Percentiles rank a stretch among this genome's conserved stretches.
Conservation (phyloP, 306 rosid genomes). For the Cyamopsis tetragonoloba region DNA sequence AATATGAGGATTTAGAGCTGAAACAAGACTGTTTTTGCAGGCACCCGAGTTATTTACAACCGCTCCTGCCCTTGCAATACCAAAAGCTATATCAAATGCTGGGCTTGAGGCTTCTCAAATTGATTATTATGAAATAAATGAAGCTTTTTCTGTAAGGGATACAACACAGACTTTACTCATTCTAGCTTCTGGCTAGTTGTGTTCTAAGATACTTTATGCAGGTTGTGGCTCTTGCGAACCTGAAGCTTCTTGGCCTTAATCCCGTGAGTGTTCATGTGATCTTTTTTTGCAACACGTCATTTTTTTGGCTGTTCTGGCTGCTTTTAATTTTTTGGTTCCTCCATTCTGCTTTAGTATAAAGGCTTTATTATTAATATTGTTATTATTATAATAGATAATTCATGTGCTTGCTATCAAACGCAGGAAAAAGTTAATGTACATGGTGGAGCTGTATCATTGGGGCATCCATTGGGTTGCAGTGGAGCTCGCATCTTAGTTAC, state of each 20-base stretch:
- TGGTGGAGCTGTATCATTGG: constrained; percentile 95
- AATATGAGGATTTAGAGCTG: constrained; percentile 20
- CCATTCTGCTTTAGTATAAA: constrained; percentile 8
- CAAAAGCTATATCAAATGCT: constrained; percentile 84
- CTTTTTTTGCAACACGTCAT: background rate
- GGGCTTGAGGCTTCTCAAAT: constrained; percentile 78
- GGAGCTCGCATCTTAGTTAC: constrained; percentile 96
- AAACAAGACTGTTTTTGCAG: constrained; percentile 45
- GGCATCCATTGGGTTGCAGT: constrained; percentile 95
- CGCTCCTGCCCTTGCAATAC: constrained; percentile 86
- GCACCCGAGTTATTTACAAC: constrained; percentile 86
- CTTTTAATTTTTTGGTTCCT: constrained; percentile 12
- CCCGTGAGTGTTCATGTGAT: constrained; percentile 60
- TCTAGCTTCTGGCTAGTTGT: constrained; percentile 1
- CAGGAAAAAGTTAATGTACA: constrained; percentile 77
- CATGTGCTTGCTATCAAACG: constrained; percentile 32
- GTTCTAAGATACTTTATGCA: constrained; percentile 29
- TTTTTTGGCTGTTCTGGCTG: constrained; percentile 10
- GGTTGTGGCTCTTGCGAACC: constrained; percentile 93
- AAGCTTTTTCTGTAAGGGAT: constrained; percentile 87
- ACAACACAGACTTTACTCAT: background rate
- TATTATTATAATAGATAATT: constrained; percentile 15
- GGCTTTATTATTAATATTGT: no score
- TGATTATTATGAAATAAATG: constrained; percentile 89
- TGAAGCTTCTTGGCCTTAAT: constrained; percentile 80